Base-by-base conservation (phyloP, 345 rosid genomes). In the Moricandia arvensis region DNA sequence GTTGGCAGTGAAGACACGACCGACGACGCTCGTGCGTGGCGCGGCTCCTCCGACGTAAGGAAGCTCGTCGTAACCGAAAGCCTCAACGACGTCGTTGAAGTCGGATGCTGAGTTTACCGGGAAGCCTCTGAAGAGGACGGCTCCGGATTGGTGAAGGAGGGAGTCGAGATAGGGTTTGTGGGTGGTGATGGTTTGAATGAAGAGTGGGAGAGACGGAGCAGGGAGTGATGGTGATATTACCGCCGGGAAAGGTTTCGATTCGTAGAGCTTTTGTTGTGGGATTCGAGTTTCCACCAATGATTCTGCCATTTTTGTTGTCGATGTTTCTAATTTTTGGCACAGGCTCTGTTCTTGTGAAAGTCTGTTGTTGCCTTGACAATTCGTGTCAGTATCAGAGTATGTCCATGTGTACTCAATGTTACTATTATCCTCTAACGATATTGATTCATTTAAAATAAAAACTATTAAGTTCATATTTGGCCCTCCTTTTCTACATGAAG, bases 41-140 rank as follows among this genome's bases (percentile, higher is more conserved):
- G 96, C 98, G 0, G 89, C 90, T 1, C 98, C 97, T 26, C 97
- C 98, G 15, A 91, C 86, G 80, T 91, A 91, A 15, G 96, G 96
- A 63, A 94, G 72, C 87, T 91, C 95, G 57, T 91, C 88, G 84
- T 79, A 94, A n/a, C 91, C 97, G 66, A 91, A 90, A 26, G 98
- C 86, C 58, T 88, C 96, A 0, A 91, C 95, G 51, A 91, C 87
- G 72, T 84, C 88, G 86, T 94, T 91, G 89, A 94, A 94, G 27
- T 91, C 89, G 8, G 80, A 75, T 1, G 96, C 93, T 9, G 96
- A 76, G 63, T 27, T 41, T 2, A 91, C 75, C 0, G 85, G 85
- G 58, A 91, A 94, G 1, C 88, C 95, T 71, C 93, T 70, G 74
- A 90, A 84, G 53, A 94, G 91, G 31, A 94, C 35, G 11, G 95